Conservation (phyloP, 1,284 basidiomycete genomes). For the Ganoderma boninense region DNA sequence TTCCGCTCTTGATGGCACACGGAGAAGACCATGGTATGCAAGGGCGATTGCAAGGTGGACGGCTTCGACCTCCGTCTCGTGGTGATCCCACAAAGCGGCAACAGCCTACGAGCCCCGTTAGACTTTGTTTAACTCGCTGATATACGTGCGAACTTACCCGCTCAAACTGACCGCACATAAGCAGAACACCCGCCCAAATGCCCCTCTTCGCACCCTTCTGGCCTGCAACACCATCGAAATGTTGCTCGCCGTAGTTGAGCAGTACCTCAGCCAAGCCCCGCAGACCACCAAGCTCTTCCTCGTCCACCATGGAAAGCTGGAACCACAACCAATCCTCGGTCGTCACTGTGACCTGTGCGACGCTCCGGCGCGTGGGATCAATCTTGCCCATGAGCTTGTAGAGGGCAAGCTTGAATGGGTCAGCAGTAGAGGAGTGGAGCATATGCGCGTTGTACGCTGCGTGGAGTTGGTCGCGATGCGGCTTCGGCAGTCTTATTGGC, state of each 20-base stretch:
- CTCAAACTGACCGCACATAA: slow-evolving; percentile 96
- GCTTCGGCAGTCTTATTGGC: slow-evolving; percentile 72
- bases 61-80: slow-evolving; percentile 91
- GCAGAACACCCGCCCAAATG: slow-evolving; percentile 90
- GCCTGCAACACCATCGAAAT: slow-evolving; percentile 81
- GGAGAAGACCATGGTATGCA: slow-evolving; percentile 92
- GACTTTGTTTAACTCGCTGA: not conserved
- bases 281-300: slow-evolving; percentile 83
- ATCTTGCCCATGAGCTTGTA: slow-evolving; percentile 97
- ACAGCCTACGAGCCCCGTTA: slow-evolving; percentile 66
- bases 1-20: slow-evolving; percentile 81
- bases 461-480: slow-evolving; percentile 86
- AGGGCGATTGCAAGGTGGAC: slow-evolving; percentile 94
- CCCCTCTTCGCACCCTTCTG: slow-evolving; percentile 67
- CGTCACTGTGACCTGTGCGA: slow-evolving; percentile 87
- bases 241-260: slow-evolving; percentile 88
- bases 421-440: slow-evolving; percentile 83
- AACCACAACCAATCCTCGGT: slow-evolving; percentile 99
- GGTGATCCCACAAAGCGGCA: slow-evolving; percentile 89
- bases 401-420: slow-evolving; percentile 95
- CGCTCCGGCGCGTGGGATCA: slow-evolving; percentile 84
- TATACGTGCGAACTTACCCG: slow-evolving; percentile 57
- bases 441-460: slow-evolving; percentile 94
- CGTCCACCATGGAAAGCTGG: slow-evolving; percentile 90
- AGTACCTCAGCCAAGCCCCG: slow-evolving; percentile 84